Evolutionary conservation across 2,329 filamentous ascomycete species (phyloP).

Genomic region (Ophiostoma novo-ulmi): DNA sequence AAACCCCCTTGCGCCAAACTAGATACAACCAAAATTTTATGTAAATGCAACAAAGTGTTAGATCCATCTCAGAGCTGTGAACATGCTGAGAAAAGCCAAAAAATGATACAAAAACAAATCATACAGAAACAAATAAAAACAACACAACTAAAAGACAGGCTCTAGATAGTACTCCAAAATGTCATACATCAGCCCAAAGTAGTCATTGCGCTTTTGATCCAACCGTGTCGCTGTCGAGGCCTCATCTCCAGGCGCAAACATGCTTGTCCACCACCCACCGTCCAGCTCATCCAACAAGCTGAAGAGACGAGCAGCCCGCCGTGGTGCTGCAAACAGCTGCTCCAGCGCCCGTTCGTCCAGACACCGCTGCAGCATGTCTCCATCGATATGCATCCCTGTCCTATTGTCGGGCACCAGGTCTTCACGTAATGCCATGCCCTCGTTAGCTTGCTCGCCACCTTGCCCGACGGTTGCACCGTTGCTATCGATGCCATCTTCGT

Average conservation of each 20-base stretch:
- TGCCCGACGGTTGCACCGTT: background rate
- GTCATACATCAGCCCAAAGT: conserved; percentile 48
- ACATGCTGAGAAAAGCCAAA: background rate
- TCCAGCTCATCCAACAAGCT: conserved; percentile 49
- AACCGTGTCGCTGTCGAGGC: background rate
- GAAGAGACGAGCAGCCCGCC: conserved; percentile 40
- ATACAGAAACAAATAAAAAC: background rate
- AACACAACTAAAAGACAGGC: conserved; percentile 32
- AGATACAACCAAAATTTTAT: background rate
- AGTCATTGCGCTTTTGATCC: conserved; percentile 31
- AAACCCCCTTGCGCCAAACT: conserved; percentile 1
- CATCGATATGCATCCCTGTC: conserved; percentile 59
- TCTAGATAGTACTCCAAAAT: conserved; percentile 51
- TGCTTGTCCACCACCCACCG: conserved; percentile 38
- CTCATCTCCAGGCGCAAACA: conserved; percentile 23
- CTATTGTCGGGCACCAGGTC: conserved; percentile 36
- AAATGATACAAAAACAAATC: background rate
- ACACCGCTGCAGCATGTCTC: conserved; percentile 57
- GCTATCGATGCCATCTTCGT: conserved; percentile 6
- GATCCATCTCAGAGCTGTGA: background rate
- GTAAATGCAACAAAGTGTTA: background rate
- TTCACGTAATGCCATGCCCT: conserved; percentile 32
- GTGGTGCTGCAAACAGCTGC: conserved; percentile 36
- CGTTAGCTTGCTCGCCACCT: conserved; percentile 24
- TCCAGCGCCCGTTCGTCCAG: conserved; percentile 45